Evolutionary conservation across 108 stramenopile genomes (phyloP).

Genomic region (Cyclostephanos invisitatus): DNA sequence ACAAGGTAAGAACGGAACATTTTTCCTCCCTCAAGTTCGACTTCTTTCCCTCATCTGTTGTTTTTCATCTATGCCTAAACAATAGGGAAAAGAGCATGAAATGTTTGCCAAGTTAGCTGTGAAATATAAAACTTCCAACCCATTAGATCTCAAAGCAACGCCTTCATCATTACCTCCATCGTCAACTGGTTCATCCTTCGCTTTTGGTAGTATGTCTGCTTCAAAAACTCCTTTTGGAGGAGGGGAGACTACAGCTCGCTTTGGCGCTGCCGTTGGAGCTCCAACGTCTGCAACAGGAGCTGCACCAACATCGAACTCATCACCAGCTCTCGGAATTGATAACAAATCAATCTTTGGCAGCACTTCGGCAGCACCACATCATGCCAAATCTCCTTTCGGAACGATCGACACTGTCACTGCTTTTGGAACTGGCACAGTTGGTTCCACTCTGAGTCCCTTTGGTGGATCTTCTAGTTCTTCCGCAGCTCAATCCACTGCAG

Average conservation of each 20-base stretch:
- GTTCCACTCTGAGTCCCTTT: conserved; percentile 6
- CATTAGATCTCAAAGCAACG: conserved; percentile 40
- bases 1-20: conserved; percentile 52
- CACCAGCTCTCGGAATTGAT: conserved; percentile 4
- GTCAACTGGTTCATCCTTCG: conserved; percentile 21
- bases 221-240: conserved; percentile 12
- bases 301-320: not conserved
- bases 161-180: conserved; percentile 12
- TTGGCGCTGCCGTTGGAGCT: conserved; percentile 1
- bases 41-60: not conserved
- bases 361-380: conserved; percentile 15
- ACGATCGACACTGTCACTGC: not conserved
- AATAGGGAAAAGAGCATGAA: conserved; percentile 55
- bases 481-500: conserved; percentile 1
- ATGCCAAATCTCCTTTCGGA: not conserved
- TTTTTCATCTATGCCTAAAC: not conserved
- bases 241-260: conserved; percentile 14
- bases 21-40: not conserved
- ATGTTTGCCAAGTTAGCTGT: conserved; percentile 70
- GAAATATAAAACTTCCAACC: conserved; percentile 70
- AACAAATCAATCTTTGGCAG: conserved; percentile 45
- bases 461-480: not conserved
- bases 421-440: conserved; percentile 22
- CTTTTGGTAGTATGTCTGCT: conserved; percentile 37
- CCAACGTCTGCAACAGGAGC: conserved; percentile 1